Conservation (phyloP, 202 grass and related monocot species). For the Panicum virgatum region DNA sequence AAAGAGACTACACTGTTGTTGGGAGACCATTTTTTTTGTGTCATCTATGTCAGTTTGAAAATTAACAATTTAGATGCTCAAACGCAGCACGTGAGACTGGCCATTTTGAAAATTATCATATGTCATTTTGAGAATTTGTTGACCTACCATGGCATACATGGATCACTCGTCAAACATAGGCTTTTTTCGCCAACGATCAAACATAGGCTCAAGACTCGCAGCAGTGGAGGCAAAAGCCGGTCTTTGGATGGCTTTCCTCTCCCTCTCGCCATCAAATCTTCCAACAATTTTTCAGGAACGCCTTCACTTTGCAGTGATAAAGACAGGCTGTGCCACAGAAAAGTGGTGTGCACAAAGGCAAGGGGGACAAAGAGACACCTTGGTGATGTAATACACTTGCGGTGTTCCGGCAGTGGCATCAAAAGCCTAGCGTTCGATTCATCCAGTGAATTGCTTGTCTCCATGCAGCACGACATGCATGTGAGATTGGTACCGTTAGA, state of each 20-base stretch:
- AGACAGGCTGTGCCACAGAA: slow-evolving; percentile 37
- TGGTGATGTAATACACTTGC: slow-evolving; percentile 52
- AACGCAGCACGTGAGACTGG: not conserved
- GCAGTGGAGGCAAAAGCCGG: slow-evolving; percentile 28
- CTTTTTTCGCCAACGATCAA: no score
- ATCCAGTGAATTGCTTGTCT: slow-evolving; percentile 37
- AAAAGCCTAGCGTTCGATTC: slow-evolving; percentile 38
- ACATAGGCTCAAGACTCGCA: not conserved
- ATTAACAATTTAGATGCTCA: no score
- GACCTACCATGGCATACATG: not conserved
- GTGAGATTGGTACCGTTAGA: not conserved
- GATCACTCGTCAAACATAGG: no score
- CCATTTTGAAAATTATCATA: no score
- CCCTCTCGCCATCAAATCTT: slow-evolving; percentile 36
- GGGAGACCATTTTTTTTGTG: no score
- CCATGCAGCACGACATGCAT: slow-evolving; percentile 37
- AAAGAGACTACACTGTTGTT: no score
- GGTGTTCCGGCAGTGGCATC: slow-evolving; percentile 43
- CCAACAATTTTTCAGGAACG: slow-evolving; percentile 26
- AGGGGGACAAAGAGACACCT: slow-evolving; percentile 47
- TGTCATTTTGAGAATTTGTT: slow-evolving; percentile 5
- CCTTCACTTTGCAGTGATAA: slow-evolving; percentile 45
- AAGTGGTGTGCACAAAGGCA: slow-evolving; percentile 30
- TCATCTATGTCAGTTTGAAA: no score
- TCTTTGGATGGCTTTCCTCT: slow-evolving; percentile 2